These are phyloP conservation scores for Apodospora peruviana DNA, from an alignment of 495 filamentous ascomycete genomes.

Conservation along the genomic window DNA sequence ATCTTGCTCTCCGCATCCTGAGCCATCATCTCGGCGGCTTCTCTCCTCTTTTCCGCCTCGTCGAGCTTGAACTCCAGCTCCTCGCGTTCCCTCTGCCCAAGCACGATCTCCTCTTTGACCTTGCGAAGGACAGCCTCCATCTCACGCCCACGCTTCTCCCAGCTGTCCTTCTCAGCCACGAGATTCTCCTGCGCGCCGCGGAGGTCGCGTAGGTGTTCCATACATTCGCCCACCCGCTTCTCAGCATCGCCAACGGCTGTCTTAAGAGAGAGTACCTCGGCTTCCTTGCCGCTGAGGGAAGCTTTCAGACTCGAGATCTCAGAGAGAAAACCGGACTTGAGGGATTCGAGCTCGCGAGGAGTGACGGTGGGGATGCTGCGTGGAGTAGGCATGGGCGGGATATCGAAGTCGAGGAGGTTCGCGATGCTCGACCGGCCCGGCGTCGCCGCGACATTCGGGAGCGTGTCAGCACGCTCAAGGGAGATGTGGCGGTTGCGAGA, in stretches of 20 bases:
- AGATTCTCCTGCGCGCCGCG: conserved; percentile 60
- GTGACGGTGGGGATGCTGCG: conserved; percentile 87
- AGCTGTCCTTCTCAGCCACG: conserved; percentile 70
- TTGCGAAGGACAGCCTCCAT: conserved; percentile 75
- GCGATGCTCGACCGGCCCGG: conserved; percentile 30
- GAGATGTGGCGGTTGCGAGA: conserved; percentile 18
- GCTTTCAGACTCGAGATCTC: conserved; percentile 88
- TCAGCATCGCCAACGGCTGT: conserved; percentile 83
- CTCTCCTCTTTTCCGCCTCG: conserved; percentile 68
- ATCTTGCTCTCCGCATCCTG: conserved; percentile 71
- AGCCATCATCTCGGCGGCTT: conserved; percentile 57
- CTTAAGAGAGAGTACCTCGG: conserved; percentile 79
- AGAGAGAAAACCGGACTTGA: conserved; percentile 83
- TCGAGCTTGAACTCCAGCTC: conserved; percentile 62
- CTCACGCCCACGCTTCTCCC: conserved; percentile 77
- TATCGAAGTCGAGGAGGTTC: conserved; percentile 87
- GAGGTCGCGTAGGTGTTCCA: conserved; percentile 75
- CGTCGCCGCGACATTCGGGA: conserved; percentile 20
- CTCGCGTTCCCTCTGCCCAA: conserved; percentile 69
- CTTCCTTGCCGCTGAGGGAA: conserved; percentile 82
- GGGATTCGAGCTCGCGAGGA: conserved; percentile 81
- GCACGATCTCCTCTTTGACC: conserved; percentile 74
- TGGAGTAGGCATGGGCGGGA: conserved; percentile 83
- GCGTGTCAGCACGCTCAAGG: conserved; percentile 20
- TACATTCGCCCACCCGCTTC: conserved; percentile 77